These are phyloP conservation scores for Metschnikowia reukaufii DNA, from an alignment of 805 yeast genomes.

Conservation along the genomic window DNA sequence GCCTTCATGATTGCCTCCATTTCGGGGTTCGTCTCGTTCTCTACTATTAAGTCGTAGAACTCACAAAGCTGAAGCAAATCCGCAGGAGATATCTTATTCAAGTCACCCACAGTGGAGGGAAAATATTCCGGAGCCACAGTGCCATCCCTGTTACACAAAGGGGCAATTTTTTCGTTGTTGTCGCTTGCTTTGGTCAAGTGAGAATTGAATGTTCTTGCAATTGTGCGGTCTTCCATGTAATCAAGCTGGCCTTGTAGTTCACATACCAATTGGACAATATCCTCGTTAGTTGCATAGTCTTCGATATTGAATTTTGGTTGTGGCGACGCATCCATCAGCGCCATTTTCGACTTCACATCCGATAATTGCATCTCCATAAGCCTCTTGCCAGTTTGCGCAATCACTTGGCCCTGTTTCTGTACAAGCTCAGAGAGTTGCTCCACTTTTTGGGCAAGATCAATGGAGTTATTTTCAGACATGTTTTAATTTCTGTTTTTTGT, in stretches of 20 bases:
- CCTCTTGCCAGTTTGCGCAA: conserved; percentile 79
- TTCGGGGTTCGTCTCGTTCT: conserved; percentile 15
- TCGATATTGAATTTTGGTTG: conserved; percentile 39
- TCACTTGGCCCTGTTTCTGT: conserved; percentile 61
- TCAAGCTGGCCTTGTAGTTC: conserved; percentile 89
- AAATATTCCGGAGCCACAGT: conserved; percentile 55
- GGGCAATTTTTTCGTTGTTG: conserved; percentile 46
- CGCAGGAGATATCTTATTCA: conserved; percentile 45
- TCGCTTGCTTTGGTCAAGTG: conserved; percentile 43
- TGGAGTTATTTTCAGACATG: conserved; percentile 2
- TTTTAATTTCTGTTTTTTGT: neutral
- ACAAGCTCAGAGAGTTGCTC: conserved; percentile 52
- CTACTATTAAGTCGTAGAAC: conserved; percentile 73
- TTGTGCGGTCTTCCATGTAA: conserved; percentile 70
- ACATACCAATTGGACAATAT: conserved; percentile 80
- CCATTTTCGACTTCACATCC: conserved; percentile 41
- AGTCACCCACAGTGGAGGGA: conserved; percentile 60
- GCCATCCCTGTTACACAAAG: conserved; percentile 79
- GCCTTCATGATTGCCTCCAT: conserved; percentile 14
- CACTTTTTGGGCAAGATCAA: conserved; percentile 37
- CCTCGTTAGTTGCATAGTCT: conserved; percentile 77
- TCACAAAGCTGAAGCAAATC: conserved; percentile 55
- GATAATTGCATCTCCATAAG: conserved; percentile 66
- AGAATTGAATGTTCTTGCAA: conserved; percentile 68
- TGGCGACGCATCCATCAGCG: conserved; percentile 16